phyloP scores from a whole-genome alignment of 257 asterid species.

The Solanum virginianum region DNA sequence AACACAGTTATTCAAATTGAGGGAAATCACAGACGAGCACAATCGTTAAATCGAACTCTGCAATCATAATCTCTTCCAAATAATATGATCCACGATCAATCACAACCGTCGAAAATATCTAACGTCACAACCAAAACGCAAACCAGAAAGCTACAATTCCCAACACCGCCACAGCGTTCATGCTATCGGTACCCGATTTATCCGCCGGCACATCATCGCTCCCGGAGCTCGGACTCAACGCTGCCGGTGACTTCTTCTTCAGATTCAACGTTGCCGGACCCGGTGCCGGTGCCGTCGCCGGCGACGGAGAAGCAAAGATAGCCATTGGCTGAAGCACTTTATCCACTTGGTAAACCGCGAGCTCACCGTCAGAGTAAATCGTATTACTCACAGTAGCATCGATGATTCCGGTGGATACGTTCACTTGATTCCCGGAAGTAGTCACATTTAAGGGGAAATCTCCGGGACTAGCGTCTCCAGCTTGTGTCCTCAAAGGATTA shows the following conservation, averaged over 20 bases:
- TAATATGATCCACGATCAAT: not conserved
- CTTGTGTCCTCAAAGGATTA: slow-evolving; percentile 79
- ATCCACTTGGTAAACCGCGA: slow-evolving; percentile 76
- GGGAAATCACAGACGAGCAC: not conserved
- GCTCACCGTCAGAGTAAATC: slow-evolving; percentile 50
- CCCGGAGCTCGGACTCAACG: not conserved
- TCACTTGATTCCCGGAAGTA: slow-evolving; percentile 65
- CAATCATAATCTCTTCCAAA: not conserved
- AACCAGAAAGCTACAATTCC: slow-evolving; percentile 9
- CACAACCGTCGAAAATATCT: not conserved
- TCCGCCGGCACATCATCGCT: slow-evolving; percentile 31
- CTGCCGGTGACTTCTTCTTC: slow-evolving; percentile 32
- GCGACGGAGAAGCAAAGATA: slow-evolving; percentile 52
- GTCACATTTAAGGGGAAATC: slow-evolving; percentile 66
- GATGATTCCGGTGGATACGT: slow-evolving; percentile 63
- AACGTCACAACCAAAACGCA: slow-evolving; percentile 16
- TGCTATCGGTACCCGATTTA: slow-evolving; percentile 29
- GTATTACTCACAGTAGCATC: slow-evolving; percentile 57
- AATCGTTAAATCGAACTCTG: not conserved
- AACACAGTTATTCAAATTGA: not conserved
- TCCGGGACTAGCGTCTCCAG: slow-evolving; percentile 45
- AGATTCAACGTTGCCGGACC: slow-evolving; percentile 2
- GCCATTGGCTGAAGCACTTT: slow-evolving; percentile 72
- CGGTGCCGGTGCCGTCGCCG: slow-evolving; percentile 46
- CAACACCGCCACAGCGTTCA: slow-evolving; percentile 25